Evolutionary conservation across 1,284 basidiomycete species (phyloP).

Genomic region (Coniferiporia sulphurascens): DNA sequence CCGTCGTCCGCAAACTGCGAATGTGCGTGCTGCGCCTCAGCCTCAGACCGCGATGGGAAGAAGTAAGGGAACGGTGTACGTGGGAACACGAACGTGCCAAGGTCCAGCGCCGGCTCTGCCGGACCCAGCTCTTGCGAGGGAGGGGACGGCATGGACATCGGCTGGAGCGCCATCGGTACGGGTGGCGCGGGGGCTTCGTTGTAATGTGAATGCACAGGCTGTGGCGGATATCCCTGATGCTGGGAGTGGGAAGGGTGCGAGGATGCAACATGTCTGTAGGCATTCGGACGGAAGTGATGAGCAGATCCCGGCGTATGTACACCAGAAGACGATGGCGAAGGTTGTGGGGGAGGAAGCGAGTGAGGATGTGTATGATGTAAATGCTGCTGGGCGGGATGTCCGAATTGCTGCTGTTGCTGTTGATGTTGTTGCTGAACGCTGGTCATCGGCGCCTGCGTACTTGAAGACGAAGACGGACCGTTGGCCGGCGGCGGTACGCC

Average conservation of each 20-base stretch:
- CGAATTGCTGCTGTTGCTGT: slow-evolving; percentile 11
- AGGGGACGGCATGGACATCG: not conserved
- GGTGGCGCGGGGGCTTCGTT: slow-evolving; percentile 11
- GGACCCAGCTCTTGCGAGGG: not conserved
- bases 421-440: slow-evolving; percentile 5
- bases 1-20: not conserved
- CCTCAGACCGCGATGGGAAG: slow-evolving; percentile 24
- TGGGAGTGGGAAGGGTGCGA: slow-evolving; percentile 4
- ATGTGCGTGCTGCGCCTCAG: not conserved
- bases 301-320: slow-evolving; percentile 1
- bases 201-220: slow-evolving; percentile 1
- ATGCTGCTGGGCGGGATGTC: not conserved
- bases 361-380: slow-evolving; percentile 6
- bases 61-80: slow-evolving; percentile 38
- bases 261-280: slow-evolving; percentile 1
- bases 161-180: slow-evolving; percentile 16
- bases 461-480: too few species aligned
- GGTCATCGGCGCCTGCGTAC: not conserved
- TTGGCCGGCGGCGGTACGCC: slow-evolving; percentile 7
- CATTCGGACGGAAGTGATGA: slow-evolving; percentile 1
- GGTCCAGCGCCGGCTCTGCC: slow-evolving; percentile 32
- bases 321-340: slow-evolving; percentile 5
- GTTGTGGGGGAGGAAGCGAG: slow-evolving; percentile 5
- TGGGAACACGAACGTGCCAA: slow-evolving; percentile 54
- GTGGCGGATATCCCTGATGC: slow-evolving; percentile 1